Percentiles rank a stretch among this genome's conserved stretches.
These are phyloP conservation scores for Rhododendron ovatum DNA, from an alignment of 148 eudicot genomes.

Conservation along the genomic window DNA sequence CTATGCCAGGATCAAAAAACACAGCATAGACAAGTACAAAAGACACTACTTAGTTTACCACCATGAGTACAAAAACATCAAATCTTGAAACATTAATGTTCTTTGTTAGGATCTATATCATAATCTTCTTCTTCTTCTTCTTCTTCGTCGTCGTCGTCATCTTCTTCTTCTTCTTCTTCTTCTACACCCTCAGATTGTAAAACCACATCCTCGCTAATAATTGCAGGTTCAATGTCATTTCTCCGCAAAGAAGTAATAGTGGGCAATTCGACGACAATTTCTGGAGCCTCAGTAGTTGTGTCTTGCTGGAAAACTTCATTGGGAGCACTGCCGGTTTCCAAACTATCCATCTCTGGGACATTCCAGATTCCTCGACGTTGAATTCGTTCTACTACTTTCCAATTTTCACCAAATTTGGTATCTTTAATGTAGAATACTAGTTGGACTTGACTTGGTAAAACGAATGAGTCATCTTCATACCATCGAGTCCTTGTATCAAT, in stretches of 20 bases:
- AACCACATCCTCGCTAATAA: not conserved
- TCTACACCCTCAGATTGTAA: not conserved
- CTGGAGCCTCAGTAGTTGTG: not conserved
- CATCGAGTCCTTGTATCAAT: not conserved
- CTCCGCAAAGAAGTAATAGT: not conserved
- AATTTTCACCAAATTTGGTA: not conserved
- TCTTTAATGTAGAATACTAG: not conserved
- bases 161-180: not conserved
- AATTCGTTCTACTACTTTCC: not conserved
- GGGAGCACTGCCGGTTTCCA: not conserved
- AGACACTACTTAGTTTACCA: no score
- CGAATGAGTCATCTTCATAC: conserved; percentile 4
- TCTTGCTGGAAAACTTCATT: not conserved
- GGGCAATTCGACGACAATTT: not conserved
- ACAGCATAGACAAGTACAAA: no score
- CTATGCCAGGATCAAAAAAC: no score
- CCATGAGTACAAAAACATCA: no score
- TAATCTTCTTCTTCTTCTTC: not conserved
- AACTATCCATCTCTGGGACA: not conserved
- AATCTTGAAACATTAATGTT: not conserved
- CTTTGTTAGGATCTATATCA: not conserved
- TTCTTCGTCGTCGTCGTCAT: no score
- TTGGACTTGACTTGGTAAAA: not conserved
- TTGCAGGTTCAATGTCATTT: not conserved
- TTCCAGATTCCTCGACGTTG: not conserved